Evolutionary conservation across 2,329 filamentous ascomycete genomes (phyloP).

Genomic region (Colletotrichum lini): DNA sequence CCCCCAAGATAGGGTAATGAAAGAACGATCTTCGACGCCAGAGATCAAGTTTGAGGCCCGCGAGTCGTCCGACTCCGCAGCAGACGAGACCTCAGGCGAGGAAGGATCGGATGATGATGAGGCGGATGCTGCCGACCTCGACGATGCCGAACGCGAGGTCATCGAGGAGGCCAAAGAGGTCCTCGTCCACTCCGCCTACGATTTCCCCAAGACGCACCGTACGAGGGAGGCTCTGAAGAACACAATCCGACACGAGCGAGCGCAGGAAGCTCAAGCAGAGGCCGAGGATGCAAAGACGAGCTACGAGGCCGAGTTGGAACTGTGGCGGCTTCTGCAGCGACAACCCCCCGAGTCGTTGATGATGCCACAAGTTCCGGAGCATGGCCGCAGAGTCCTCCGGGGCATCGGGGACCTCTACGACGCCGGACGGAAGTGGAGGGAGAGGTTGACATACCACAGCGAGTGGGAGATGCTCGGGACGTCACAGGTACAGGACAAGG

Average conservation of each 20-base stretch:
- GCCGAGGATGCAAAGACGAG: conserved; percentile 57
- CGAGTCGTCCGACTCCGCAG: conserved; percentile 15
- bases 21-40: background rate
- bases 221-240: conserved; percentile 54
- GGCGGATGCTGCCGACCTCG: background rate
- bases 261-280: conserved; percentile 62
- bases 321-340: conserved; percentile 63
- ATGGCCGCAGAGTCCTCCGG: conserved; percentile 47
- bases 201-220: conserved; percentile 55
- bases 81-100: conserved; percentile 3
- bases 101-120: conserved; percentile 11
- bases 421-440: conserved; percentile 57
- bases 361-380: conserved; percentile 50
- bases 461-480: conserved; percentile 59
- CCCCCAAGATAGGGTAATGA: background rate
- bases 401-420: conserved; percentile 56
- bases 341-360: conserved; percentile 53
- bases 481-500: conserved; percentile 10
- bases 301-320: conserved; percentile 57
- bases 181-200: conserved; percentile 57
- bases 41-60: conserved; percentile 10
- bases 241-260: conserved; percentile 58
- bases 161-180: conserved; percentile 59
- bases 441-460: conserved; percentile 52
- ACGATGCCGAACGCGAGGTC: conserved; percentile 48